phyloP scores from a whole-genome alignment of 2,329 filamentous ascomycete species.

The Stenocarpella maydis region DNA sequence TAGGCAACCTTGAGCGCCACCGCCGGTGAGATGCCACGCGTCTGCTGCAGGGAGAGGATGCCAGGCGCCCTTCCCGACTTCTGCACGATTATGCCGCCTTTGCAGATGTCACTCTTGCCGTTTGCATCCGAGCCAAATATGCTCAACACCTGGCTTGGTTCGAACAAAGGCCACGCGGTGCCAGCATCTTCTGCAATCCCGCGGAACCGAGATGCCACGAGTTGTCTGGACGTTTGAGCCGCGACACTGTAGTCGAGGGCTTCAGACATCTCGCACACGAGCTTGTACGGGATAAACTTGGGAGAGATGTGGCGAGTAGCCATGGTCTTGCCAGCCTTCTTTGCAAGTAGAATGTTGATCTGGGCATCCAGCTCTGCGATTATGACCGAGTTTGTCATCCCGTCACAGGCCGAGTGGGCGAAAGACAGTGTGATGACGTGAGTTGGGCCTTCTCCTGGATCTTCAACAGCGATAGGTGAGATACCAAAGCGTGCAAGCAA shows the following conservation, averaged over 20 bases:
- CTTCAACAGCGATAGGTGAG: background rate
- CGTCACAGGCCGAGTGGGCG: background rate
- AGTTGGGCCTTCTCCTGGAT: background rate
- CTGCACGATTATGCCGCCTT: background rate
- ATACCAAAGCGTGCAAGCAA: background rate
- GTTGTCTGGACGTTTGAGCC: background rate
- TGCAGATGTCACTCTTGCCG: background rate
- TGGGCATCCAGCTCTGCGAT: background rate
- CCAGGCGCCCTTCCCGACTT: background rate
- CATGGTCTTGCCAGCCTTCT: background rate
- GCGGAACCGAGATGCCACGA: background rate
- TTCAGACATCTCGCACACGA: background rate
- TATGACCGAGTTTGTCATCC: background rate
- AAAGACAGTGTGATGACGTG: background rate
- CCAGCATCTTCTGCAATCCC: background rate
- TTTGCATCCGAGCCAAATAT: background rate
- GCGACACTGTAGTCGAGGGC: background rate
- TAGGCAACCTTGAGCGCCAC: conserved; percentile 7
- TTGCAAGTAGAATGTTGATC: background rate
- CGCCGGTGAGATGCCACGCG: background rate
- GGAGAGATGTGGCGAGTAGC: background rate
- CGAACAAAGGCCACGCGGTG: background rate
- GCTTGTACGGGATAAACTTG: background rate
- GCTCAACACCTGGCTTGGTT: background rate
- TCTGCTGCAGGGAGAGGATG: background rate